Evolutionary conservation across 2,329 filamentous ascomycete species (phyloP).

Genomic region (Zasmidium cellare): DNA sequence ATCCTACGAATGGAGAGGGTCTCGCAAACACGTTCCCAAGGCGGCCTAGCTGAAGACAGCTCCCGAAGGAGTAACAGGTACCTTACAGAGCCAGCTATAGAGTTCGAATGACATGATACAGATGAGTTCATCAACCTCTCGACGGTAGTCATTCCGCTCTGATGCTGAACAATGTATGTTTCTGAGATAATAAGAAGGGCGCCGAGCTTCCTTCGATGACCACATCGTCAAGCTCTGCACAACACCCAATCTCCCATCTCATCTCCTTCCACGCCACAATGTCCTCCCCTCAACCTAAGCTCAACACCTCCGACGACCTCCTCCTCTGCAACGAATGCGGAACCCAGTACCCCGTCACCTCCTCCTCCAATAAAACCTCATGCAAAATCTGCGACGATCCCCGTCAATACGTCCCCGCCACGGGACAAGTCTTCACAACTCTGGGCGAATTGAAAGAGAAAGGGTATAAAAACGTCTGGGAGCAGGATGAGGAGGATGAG

Average conservation of each 20-base stretch:
- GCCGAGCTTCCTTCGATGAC: too few species aligned
- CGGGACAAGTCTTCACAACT: conserved; percentile 65
- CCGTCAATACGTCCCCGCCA: conserved; percentile 65
- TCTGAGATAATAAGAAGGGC: too few species aligned
- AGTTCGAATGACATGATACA: not conserved
- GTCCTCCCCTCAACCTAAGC: not conserved
- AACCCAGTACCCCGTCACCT: conserved; percentile 61
- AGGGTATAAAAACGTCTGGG: conserved; percentile 56
- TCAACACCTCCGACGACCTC: conserved; percentile 29
- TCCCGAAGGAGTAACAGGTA: not conserved
- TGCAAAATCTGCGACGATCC: conserved; percentile 70
- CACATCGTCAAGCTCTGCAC: too few species aligned
- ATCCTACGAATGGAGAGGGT: not conserved
- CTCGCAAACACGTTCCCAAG: not conserved
- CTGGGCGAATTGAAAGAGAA: conserved; percentile 41
- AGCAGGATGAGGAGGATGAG: conserved; percentile 46
- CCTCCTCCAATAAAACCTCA: conserved; percentile 48
- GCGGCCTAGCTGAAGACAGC: not conserved
- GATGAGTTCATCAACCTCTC: not conserved
- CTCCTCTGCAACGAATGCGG: conserved; percentile 68
- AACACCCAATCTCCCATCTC: too few species aligned
- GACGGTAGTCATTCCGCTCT: too few species aligned
- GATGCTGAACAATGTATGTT: too few species aligned
- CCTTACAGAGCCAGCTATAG: not conserved
- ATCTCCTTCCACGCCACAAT: not conserved